Percentiles rank a stretch among this genome's conserved stretches.
Evolutionary conservation across 1,284 basidiomycete genomes (phyloP).

Genomic region (Tilletiopsis washingtonensis): DNA sequence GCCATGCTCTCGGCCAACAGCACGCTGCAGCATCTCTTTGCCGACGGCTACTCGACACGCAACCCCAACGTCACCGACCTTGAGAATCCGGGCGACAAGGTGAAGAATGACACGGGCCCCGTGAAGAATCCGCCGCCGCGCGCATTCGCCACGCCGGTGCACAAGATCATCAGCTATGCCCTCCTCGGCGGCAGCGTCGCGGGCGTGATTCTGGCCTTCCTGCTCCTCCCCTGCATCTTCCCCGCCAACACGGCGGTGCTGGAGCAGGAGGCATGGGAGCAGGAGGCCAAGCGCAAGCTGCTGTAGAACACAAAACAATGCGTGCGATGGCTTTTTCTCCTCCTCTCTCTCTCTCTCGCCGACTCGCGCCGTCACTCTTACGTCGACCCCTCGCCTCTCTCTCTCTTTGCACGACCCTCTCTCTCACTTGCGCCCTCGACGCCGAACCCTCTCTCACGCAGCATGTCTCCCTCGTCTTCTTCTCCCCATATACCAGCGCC

Average conservation of each 20-base stretch:
- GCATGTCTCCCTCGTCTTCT: too few relatives aligned
- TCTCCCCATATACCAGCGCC: too few relatives aligned
- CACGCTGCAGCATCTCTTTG: conserved; percentile 28
- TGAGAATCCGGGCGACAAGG: conserved; percentile 26
- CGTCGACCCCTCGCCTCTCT: too few relatives aligned
- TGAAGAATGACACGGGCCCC: conserved; percentile 5
- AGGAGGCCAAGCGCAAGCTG: conserved; percentile 4
- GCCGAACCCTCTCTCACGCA: too few relatives aligned
- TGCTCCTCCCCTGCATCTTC: conserved; percentile 34
- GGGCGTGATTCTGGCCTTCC: conserved; percentile 21
- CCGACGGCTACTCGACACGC: conserved; percentile 9
- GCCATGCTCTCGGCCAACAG: conserved; percentile 30
- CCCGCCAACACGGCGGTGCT: conserved; percentile 19
- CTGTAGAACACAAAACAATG: too few relatives aligned
- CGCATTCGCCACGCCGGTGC: conserved; percentile 36
- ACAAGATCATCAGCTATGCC: conserved; percentile 33
- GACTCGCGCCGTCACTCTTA: too few relatives aligned
- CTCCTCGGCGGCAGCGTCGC: conserved; percentile 29
- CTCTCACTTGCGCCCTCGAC: too few relatives aligned
- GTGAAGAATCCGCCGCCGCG: conserved; percentile 3
- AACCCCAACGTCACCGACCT: conserved; percentile 20
- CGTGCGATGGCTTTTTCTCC: too few relatives aligned
- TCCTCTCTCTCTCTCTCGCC: too few relatives aligned
- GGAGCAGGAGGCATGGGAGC: conserved; percentile 9
- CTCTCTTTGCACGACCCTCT: too few relatives aligned